A percentile compares a stretch with the other conserved stretches of the same genome.
These are phyloP conservation scores for Dryas drummondii DNA, from an alignment of 306 rosid genomes.

Conservation along the genomic window DNA sequence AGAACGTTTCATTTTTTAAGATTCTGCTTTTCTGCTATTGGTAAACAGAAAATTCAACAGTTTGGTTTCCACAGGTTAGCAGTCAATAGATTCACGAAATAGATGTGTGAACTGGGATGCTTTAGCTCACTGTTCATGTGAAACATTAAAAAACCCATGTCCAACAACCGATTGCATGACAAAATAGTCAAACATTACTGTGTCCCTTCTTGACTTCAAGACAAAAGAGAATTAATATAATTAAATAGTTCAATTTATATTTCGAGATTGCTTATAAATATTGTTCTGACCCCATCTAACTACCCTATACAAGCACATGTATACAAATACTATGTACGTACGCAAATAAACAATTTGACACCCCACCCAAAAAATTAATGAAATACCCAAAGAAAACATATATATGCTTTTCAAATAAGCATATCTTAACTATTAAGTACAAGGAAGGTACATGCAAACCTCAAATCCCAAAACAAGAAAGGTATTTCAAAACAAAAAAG, in stretches of 20 bases:
- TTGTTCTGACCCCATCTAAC: too few species aligned
- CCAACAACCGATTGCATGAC: not conserved
- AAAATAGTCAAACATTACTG: not conserved
- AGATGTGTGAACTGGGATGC: not conserved
- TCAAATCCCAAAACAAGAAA: conserved; percentile 10
- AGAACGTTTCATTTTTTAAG: not conserved
- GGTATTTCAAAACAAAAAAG: not conserved
- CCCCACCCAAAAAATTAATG: not conserved
- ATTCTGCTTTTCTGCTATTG: not conserved
- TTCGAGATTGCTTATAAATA: not conserved
- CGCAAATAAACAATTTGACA: not conserved
- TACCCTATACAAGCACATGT: not conserved
- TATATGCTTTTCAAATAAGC: too few species aligned
- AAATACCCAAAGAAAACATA: not conserved
- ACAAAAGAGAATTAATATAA: not conserved
- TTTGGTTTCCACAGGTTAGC: conserved; percentile 4
- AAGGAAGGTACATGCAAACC: conserved; percentile 4
- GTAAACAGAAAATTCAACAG: conserved; percentile 1
- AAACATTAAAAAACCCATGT: not conserved
- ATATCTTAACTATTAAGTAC: conserved; percentile 19
- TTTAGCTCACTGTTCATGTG: conserved; percentile 6
- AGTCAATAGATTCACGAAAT: not conserved
- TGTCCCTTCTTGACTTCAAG: not conserved
- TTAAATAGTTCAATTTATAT: not conserved
- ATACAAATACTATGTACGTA: not conserved